Percentiles rank a stretch among this genome's conserved stretches.
Evolutionary conservation across 345 rosid genomes (phyloP).

Genomic region (Hirschfeldia incana): DNA sequence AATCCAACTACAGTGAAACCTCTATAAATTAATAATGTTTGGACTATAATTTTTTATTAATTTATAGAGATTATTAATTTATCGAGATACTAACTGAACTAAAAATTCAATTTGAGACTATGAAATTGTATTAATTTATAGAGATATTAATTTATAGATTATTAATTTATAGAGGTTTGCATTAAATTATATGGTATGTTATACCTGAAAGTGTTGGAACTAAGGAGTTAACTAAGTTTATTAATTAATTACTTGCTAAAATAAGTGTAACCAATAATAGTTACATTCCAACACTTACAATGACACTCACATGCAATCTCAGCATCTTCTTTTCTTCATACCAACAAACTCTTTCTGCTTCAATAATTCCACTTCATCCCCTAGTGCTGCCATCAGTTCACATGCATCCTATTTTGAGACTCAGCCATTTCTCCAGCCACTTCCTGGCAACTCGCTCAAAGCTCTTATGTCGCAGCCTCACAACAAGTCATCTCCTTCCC

Average conservation of each 20-base stretch:
- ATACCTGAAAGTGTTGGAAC: background rate
- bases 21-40: too few relatives aligned
- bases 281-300: slow-evolving; percentile 18
- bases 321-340: slow-evolving; percentile 11
- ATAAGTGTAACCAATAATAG: background rate
- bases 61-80: too few relatives aligned
- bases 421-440: background rate
- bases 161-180: too few relatives aligned
- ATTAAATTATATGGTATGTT: background rate
- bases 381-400: background rate
- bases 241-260: background rate
- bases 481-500: slow-evolving; percentile 39
- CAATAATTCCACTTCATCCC: background rate
- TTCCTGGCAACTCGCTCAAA: slow-evolving; percentile 1
- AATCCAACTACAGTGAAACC: background rate
- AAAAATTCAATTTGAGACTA: too few relatives aligned
- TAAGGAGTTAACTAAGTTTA: background rate
- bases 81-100: too few relatives aligned
- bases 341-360: slow-evolving; percentile 21
- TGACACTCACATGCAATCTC: background rate
- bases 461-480: slow-evolving; percentile 40
- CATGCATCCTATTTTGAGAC: background rate
- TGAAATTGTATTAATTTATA: too few relatives aligned
- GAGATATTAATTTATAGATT: too few relatives aligned
- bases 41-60: too few relatives aligned